Base-by-base conservation (phyloP, 2,329 filamentous ascomycete genomes). In the Diaporthe helianthi region DNA sequence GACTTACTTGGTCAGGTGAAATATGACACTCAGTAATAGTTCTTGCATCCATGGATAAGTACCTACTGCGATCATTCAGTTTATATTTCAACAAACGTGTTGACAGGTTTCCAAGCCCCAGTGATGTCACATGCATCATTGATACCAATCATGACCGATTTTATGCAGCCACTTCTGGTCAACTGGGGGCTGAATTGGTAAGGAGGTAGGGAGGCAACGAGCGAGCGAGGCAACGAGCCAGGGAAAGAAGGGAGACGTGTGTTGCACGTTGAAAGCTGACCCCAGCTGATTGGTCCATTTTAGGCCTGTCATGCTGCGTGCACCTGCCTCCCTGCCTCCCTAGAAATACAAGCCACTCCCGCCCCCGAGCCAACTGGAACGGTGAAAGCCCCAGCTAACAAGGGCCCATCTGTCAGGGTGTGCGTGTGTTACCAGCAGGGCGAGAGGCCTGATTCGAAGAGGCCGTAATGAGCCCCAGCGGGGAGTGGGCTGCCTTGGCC, bases 381-480 rank as follows among this genome's bases (percentile, higher is more conserved):
- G 44, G 13, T 36, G 19, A 49, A 29, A 22, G 3, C 58, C 58
- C 58, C 29, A 63, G 58, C n/a, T 36, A 41, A 49, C 58, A 31
- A n/a, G 58, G 44, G 47, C 49, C 13, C 58, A 47, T 24, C 29
- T 24, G 41, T 24, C 58, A 49, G 36, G 29, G 44, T 26, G 29
- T 29, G 29, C 7, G 44, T 29, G 58, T 15, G 44, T 8, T 15
- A 49, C 4, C 13, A n/a, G 41, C 6, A 22, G 31, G 38, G 31
- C 24, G 29, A 58, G 52, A 31, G 22, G 38, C 24, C n/a, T 67
- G 65, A 67, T 67, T 67, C 44, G 65, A 58, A 51, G 44, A 29
- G 65, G 1, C 53, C 41, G 38, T 58, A 55, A 38, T 47, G 52
- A 51, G 46, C 33, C 54, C 52, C 46, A 36, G 52, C 65, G 65